Conservation (phyloP, 805 yeast species). For the Lachancea waltii region DNA sequence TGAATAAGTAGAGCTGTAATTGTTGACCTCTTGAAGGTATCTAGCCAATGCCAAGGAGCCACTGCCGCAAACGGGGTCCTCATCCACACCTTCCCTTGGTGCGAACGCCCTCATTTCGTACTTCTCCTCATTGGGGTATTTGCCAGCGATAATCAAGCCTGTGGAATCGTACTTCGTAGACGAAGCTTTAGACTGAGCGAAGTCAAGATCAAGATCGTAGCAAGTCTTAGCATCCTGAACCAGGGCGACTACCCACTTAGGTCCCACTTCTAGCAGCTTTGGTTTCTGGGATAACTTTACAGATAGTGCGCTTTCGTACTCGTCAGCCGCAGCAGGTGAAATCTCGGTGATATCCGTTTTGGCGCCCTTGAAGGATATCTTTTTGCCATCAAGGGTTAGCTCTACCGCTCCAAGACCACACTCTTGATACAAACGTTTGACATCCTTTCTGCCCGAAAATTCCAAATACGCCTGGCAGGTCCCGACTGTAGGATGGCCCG, state of each 20-base stretch:
- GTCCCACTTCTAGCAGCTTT: slow-evolving; percentile 38
- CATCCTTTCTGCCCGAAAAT: slow-evolving; percentile 24
- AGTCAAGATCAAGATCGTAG: slow-evolving; percentile 31
- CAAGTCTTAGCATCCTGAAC: slow-evolving; percentile 32
- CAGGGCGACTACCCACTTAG: slow-evolving; percentile 39
- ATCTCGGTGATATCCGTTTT: slow-evolving; percentile 15
- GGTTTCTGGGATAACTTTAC: slow-evolving; percentile 19
- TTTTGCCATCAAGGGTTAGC: slow-evolving; percentile 24
- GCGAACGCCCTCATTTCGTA: slow-evolving; percentile 43
- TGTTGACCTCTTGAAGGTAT: slow-evolving; percentile 23
- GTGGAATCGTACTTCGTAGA: slow-evolving; percentile 18
- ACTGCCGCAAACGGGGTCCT: slow-evolving; percentile 52
- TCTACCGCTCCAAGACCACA: slow-evolving; percentile 41
- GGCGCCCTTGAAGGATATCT: slow-evolving; percentile 29
- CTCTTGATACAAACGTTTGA: slow-evolving; percentile 36
- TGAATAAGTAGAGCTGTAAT: slow-evolving; percentile 14
- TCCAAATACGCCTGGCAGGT: slow-evolving; percentile 42
- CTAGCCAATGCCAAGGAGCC: slow-evolving; percentile 37
- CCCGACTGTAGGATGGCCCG: slow-evolving; percentile 61
- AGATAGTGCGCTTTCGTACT: slow-evolving; percentile 12
- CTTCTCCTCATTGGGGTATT: slow-evolving; percentile 21
- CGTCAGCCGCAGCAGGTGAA: slow-evolving; percentile 6
- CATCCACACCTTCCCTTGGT: slow-evolving; percentile 33
- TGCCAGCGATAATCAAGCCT: slow-evolving; percentile 40
- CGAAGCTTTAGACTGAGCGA: slow-evolving; percentile 17